Evolutionary conservation across 495 filamentous ascomycete species (phyloP).

Genomic region (Umbilicaria muhlenbergii): DNA sequence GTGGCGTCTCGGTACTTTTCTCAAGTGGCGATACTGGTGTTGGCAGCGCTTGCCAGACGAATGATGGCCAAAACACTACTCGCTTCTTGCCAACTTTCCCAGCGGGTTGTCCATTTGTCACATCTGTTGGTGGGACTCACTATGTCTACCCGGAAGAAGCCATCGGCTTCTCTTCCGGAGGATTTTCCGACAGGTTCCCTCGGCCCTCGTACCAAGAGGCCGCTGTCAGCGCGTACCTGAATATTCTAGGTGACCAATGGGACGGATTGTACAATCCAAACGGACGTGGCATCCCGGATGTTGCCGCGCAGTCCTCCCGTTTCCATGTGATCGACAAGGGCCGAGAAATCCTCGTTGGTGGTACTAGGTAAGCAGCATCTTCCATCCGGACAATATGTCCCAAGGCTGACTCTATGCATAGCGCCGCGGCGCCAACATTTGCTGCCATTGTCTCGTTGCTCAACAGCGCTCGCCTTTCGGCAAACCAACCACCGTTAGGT

Average conservation of each 20-base stretch:
- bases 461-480: slow-evolving; percentile 37
- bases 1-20: slow-evolving; percentile 57
- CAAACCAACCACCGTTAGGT: slow-evolving; percentile 33
- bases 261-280: slow-evolving; percentile 34
- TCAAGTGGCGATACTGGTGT: slow-evolving; percentile 59
- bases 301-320: slow-evolving; percentile 36
- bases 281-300: slow-evolving; percentile 62
- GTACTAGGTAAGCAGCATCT: slow-evolving; percentile 25
- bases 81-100: slow-evolving; percentile 58
- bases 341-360: slow-evolving; percentile 17
- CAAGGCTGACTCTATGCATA: slow-evolving; percentile 11
- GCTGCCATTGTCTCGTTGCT: slow-evolving; percentile 38
- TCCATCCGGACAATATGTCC: background rate
- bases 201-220: slow-evolving; percentile 48
- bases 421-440: slow-evolving; percentile 37
- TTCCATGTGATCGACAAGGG: slow-evolving; percentile 27
- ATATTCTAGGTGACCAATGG: slow-evolving; percentile 23
- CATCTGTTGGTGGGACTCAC: slow-evolving; percentile 57
- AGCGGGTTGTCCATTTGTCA: slow-evolving; percentile 68
- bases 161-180: slow-evolving; percentile 44
- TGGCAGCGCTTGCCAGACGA: slow-evolving; percentile 42
- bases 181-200: slow-evolving; percentile 56
- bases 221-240: slow-evolving; percentile 40
- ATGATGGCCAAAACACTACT: slow-evolving; percentile 45
- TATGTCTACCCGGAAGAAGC: slow-evolving; percentile 36